These are phyloP conservation scores for Euptelea pleiosperma DNA, from an alignment of 164 flowering plant species.

Conservation along the genomic window DNA sequence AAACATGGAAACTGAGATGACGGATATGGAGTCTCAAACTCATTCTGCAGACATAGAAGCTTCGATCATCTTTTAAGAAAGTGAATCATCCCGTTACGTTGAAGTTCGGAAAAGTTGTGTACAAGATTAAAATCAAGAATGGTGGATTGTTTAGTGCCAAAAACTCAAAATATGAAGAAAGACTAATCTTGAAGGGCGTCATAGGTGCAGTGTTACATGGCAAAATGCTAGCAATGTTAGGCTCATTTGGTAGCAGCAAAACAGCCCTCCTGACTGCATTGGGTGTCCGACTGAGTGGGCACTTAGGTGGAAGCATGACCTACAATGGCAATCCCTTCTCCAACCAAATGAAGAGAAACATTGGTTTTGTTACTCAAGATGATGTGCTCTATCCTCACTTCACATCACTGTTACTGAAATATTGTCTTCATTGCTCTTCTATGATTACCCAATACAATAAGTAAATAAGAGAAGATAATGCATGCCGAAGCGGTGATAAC, in stretches of 20 bases:
- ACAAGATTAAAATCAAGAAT: conserved; percentile 31
- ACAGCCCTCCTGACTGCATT: conserved; percentile 72
- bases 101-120: conserved; percentile 60
- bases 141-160: neutral
- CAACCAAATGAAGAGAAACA: conserved; percentile 48
- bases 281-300: conserved; percentile 56
- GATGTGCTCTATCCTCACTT: conserved; percentile 64
- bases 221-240: conserved; percentile 76
- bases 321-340: conserved; percentile 64
- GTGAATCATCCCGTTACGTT: conserved; percentile 38
- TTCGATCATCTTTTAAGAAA: conserved; percentile 34
- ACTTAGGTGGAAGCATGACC: conserved; percentile 45
- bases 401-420: conserved; percentile 74
- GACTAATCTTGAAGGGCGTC: conserved; percentile 52
- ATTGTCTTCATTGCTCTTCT: conserved; percentile 70
- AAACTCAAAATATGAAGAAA: conserved; percentile 21
- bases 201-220: conserved; percentile 64
- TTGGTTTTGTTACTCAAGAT: conserved; percentile 80
- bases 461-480: conserved; percentile 34
- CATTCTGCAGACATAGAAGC: conserved; percentile 1
- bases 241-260: conserved; percentile 91
- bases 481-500: conserved; percentile 52
- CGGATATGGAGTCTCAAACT: conserved; percentile 41
- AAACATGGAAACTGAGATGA: conserved; percentile 22
- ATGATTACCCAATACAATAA: conserved; percentile 50